phyloP scores from a whole-genome alignment of 352 stramenopile genomes.

The Globisporangium emineosum region DNA sequence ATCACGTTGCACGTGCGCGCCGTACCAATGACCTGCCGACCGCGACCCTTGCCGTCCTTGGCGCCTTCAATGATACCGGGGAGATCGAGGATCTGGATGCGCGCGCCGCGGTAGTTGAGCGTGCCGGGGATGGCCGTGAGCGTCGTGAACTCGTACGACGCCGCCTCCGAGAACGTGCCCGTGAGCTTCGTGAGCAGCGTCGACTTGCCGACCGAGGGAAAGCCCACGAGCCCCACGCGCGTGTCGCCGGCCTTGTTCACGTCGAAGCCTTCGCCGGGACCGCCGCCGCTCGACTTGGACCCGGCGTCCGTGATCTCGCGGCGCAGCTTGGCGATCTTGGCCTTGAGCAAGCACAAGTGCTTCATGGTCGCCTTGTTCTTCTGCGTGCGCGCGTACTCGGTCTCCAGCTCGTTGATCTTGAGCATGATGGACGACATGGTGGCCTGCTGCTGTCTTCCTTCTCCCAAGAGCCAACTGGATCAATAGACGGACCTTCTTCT shows the following conservation, averaged over 20 bases:
- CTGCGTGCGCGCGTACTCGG: conserved; percentile 96
- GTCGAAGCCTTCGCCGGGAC: conserved; percentile 86
- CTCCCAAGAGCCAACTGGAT: too few species aligned
- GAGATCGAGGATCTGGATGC: conserved; percentile 89
- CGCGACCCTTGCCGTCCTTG: conserved; percentile 96
- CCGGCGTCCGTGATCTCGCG: conserved; percentile 89
- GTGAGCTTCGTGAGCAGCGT: conserved; percentile 97
- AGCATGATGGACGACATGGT: conserved; percentile 57
- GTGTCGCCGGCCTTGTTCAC: conserved; percentile 96
- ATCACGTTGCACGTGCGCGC: conserved; percentile 98
- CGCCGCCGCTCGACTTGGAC: conserved; percentile 59
- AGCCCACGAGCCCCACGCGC: conserved; percentile 97
- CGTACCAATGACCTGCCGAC: conserved; percentile 96
- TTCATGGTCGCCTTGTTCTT: conserved; percentile 99
- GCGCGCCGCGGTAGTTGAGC: conserved; percentile 93
- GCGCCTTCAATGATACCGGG: conserved; percentile 98
- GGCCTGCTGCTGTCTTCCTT: neutral
- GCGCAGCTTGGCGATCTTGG: conserved; percentile 96
- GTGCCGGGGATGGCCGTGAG: conserved; percentile 98
- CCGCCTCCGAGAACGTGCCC: conserved; percentile 93
- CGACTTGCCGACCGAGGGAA: conserved; percentile 98
- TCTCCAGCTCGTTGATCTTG: conserved; percentile 82
- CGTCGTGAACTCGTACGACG: conserved; percentile 99
- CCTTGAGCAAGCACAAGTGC: conserved; percentile 97
- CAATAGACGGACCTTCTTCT: neutral